Percentiles rank a stretch among this genome's conserved stretches.
Evolutionary conservation across 2,329 filamentous ascomycete species (phyloP).

Genomic region (Albophoma yamanashiensis): DNA sequence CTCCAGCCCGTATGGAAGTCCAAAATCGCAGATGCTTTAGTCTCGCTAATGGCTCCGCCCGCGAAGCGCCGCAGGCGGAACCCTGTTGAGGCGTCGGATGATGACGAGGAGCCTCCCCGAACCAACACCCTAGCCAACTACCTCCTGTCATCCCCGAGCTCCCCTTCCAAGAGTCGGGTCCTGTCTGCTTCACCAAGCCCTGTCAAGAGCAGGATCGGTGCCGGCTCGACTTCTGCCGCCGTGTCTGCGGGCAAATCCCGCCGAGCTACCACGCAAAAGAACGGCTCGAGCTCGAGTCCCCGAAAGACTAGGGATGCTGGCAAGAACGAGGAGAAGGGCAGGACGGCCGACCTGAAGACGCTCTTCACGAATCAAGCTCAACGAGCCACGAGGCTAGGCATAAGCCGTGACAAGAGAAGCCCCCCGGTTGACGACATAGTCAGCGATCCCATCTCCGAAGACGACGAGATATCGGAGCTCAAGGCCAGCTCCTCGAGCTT

Average conservation of each 20-base stretch:
- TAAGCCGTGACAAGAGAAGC: constrained; percentile 15
- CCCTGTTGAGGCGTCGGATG: constrained; percentile 37
- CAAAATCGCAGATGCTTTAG: constrained; percentile 14
- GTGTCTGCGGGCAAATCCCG: constrained; percentile 12
- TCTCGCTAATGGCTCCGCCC: constrained; percentile 42
- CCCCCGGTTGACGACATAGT: constrained; percentile 35
- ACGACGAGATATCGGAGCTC: constrained; percentile 43
- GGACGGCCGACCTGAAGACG: constrained; percentile 44
- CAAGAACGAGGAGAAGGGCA: constrained; percentile 38
- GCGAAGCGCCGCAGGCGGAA: constrained; percentile 50
- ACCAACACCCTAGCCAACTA: constrained; percentile 42
- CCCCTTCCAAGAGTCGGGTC: constrained; percentile 20
- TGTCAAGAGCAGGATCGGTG: constrained; percentile 17
- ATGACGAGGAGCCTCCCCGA: constrained; percentile 33
- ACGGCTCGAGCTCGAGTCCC: constrained; percentile 19
- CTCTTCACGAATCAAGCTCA: constrained; percentile 54
- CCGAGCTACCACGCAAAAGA: constrained; percentile 16
- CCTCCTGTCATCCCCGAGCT: constrained; percentile 40
- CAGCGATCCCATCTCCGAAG: constrained; percentile 49
- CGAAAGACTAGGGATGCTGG: constrained; percentile 27
- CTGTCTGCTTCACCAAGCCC: constrained; percentile 30
- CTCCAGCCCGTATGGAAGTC: constrained; percentile 10
- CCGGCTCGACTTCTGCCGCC: constrained; percentile 2
- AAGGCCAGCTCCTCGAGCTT: constrained; percentile 41
- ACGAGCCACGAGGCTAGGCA: constrained; percentile 26